Evolutionary conservation across 345 rosid species (phyloP).

Genomic region (Linum trigynum): DNA sequence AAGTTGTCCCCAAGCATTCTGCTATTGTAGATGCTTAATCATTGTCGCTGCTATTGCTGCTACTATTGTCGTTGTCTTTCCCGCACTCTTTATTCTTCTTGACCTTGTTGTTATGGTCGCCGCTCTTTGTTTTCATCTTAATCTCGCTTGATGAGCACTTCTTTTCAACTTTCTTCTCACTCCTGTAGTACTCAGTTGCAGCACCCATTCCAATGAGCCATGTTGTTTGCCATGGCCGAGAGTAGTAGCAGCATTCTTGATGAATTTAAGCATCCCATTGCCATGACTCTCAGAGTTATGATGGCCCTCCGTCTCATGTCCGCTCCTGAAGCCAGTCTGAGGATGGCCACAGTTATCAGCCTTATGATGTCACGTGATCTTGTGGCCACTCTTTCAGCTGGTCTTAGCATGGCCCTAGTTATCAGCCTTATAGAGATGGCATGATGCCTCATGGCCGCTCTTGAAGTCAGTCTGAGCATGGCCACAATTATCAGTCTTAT

Average conservation of each 20-base stretch:
- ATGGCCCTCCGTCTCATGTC: no score
- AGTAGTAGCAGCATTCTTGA: neutral
- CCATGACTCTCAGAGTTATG: no score
- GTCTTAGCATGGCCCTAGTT: constrained; percentile 1
- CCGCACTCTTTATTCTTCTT: constrained; percentile 7
- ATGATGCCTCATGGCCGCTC: no score
- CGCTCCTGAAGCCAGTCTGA: no score
- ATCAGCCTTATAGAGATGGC: neutral
- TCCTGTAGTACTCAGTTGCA: neutral
- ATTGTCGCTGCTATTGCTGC: neutral
- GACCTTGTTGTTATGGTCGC: constrained; percentile 1
- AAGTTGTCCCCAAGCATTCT: no score
- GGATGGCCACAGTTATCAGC: no score
- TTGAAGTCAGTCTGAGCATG: no score
- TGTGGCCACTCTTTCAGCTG: neutral
- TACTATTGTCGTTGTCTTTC: neutral
- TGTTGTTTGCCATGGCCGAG: constrained; percentile 22
- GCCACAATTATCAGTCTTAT: no score
- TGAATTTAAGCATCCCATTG: no score
- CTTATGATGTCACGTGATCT: neutral
- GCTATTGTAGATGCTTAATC: neutral
- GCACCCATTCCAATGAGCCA: neutral
- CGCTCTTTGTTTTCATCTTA: constrained; percentile 2
- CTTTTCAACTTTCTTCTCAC: neutral
- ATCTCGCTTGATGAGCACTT: neutral